These are phyloP conservation scores for Globomyces pollinis-pini DNA, from an alignment of 192 early-diverging fungal species.

Conservation along the genomic window DNA sequence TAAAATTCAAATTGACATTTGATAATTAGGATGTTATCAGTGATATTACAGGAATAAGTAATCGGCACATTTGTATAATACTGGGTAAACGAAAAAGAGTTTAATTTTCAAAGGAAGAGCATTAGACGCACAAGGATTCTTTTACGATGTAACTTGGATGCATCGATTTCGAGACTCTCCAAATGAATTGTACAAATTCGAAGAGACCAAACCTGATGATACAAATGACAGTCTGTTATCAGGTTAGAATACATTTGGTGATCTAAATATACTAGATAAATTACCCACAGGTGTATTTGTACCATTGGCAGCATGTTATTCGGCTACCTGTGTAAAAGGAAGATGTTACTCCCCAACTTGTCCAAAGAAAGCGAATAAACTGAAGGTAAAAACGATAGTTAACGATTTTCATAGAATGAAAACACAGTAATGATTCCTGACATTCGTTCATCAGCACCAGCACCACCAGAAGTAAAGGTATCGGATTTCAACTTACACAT, in stretches of 20 bases:
- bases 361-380: constrained; percentile 69
- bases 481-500: neutral
- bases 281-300: constrained; percentile 83
- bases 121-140: constrained; percentile 81
- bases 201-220: constrained; percentile 36
- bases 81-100: constrained; percentile 78
- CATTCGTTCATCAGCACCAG: constrained; percentile 8
- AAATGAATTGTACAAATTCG: constrained; percentile 78
- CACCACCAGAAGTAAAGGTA: no score
- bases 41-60: neutral
- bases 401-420: no score
- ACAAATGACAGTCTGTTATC: constrained; percentile 2
- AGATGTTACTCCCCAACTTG: constrained; percentile 88
- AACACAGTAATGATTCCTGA: no score
- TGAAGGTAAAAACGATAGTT: no score
- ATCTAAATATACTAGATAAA: constrained; percentile 10
- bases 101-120: constrained; percentile 82
- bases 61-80: constrained; percentile 64
- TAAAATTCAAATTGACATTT: constrained; percentile 4
- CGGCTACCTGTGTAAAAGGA: constrained; percentile 75
- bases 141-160: constrained; percentile 85
- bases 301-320: constrained; percentile 86
- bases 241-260: neutral
- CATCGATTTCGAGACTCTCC: constrained; percentile 79
- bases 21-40: constrained; percentile 4